Percentiles rank a stretch among this genome's conserved stretches.
Evolutionary conservation across 768 basidiomycete genomes (phyloP).

Genomic region (Russula griseocarnosa): DNA sequence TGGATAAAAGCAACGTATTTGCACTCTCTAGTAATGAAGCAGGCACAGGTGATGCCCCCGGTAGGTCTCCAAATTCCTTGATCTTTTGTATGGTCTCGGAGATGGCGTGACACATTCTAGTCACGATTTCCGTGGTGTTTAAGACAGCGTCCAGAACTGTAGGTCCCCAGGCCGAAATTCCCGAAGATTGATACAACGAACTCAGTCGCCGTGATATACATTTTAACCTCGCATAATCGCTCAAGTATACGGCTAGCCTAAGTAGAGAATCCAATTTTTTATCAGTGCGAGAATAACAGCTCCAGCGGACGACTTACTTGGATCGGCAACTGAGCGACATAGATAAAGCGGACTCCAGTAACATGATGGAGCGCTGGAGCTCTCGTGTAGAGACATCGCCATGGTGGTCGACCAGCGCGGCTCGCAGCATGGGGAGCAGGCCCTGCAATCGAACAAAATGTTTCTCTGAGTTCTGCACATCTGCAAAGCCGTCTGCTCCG

Average conservation of each 20-base stretch:
- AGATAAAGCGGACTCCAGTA: slow-evolving; percentile 75
- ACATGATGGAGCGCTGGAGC: slow-evolving; percentile 69
- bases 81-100: slow-evolving; percentile 19
- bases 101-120: slow-evolving; percentile 21
- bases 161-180: slow-evolving; percentile 10
- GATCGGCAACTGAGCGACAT: slow-evolving; percentile 59
- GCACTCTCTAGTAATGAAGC: slow-evolving; percentile 9
- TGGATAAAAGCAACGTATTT: slow-evolving; percentile 11
- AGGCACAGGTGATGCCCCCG: slow-evolving; percentile 10
- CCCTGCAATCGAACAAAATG: slow-evolving; percentile 65
- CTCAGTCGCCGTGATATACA: slow-evolving; percentile 5
- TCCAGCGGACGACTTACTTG: slow-evolving; percentile 47
- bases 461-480: slow-evolving; percentile 46
- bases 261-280: not conserved
- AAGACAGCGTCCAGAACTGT: not conserved
- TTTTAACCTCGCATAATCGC: slow-evolving; percentile 11
- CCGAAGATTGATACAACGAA: slow-evolving; percentile 28
- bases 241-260: slow-evolving; percentile 17
- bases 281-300: slow-evolving; percentile 14
- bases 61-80: slow-evolving; percentile 13
- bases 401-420: slow-evolving; percentile 65
- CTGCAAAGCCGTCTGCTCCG: slow-evolving; percentile 25
- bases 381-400: slow-evolving; percentile 83
- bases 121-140: slow-evolving; percentile 2
- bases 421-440: slow-evolving; percentile 62